Conservation (phyloP, 1,284 basidiomycete species). For the Puccinia polysora region DNA sequence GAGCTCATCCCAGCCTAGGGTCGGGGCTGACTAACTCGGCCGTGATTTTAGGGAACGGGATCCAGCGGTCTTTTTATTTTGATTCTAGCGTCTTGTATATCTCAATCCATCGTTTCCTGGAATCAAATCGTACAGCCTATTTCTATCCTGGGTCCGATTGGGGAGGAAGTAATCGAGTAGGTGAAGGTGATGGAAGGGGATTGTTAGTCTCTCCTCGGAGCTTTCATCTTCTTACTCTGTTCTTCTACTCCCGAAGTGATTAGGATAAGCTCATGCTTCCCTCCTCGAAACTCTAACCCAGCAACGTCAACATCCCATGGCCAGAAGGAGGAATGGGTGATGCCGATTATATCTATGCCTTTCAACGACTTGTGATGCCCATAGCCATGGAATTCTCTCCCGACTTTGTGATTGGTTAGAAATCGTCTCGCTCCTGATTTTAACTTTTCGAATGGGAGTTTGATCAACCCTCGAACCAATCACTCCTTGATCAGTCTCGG, state of each 20-base stretch:
- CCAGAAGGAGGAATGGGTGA: constrained; percentile 81
- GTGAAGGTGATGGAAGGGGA: constrained; percentile 74
- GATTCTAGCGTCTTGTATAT: constrained; percentile 90
- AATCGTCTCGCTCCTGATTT: not conserved
- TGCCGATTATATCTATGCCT: constrained; percentile 93
- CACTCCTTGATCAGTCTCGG: constrained; percentile 66
- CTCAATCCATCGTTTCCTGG: constrained; percentile 90
- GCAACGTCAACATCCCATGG: constrained; percentile 95
- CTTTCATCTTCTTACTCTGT: not conserved
- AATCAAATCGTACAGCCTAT: constrained; percentile 57
- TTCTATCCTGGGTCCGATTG: constrained; percentile 92
- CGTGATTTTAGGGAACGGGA: constrained; percentile 82
- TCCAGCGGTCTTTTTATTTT: constrained; percentile 88
- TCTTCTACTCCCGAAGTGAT: no score
- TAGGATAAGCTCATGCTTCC: no score
- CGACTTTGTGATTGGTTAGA: constrained; percentile 71
- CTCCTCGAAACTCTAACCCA: constrained; percentile 52
- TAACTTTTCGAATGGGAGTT: not conserved
- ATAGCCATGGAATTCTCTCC: constrained; percentile 94
- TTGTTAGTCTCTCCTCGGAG: constrained; percentile 60
- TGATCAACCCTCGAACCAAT: not conserved
- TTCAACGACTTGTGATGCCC: constrained; percentile 92
- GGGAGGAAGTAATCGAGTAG: constrained; percentile 77
- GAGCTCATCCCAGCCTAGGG: not conserved
- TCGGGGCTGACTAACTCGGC: no score